Base-by-base conservation (phyloP, 2,329 filamentous ascomycete species). In the Metarhizium robertsii region DNA sequence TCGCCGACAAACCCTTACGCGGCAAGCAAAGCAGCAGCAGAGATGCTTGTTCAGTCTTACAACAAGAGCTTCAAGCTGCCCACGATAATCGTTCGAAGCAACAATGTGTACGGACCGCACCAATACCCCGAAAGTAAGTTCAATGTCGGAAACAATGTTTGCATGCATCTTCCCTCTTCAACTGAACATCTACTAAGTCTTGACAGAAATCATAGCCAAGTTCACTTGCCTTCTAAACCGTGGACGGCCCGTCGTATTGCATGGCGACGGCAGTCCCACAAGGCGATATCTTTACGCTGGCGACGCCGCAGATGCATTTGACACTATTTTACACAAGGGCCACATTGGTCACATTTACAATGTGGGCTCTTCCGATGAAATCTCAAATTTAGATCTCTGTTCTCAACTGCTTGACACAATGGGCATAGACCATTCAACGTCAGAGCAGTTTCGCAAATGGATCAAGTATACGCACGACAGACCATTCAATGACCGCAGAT, bases 11-110 rank as follows among this genome's bases (percentile, higher is more conserved):
- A 92, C 64, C 89, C 89, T 14, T 92, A 92, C 62, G 85, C 87
- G 10, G 88, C 88, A 20, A 87, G 84, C 71, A 92, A 92, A 71
- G 88, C 88, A 2, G 88, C 88, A 1, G 88, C 88, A 6, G 88
- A 92, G 73, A 91, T 91, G 87, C 77, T 90, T 65, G 87, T 92
- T n/a, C 85, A 87, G 68, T 89, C 88, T n/a, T 94, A 92, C 68
- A 80, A 86, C 66, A 90, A 88, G 73, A 89, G 85, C 69, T 92
- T 91, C 76, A 87, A 87, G 68, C 76, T 94, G 13, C 88, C 88
- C 1, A 82, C 84, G 53, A 89, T 92, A 60, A 88, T 92, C 62
- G 86, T 92, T 32, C 79, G 88, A 52, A 87, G 87, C 67, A 92
- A 92, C 74, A 92, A 94, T 64, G 87, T 92, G 34, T 94, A 92